Percentiles rank a stretch among this genome's conserved stretches.
These are phyloP conservation scores for Monosporascus sp. DNA, from an alignment of 2,329 filamentous ascomycete species.

Conservation along the genomic window DNA sequence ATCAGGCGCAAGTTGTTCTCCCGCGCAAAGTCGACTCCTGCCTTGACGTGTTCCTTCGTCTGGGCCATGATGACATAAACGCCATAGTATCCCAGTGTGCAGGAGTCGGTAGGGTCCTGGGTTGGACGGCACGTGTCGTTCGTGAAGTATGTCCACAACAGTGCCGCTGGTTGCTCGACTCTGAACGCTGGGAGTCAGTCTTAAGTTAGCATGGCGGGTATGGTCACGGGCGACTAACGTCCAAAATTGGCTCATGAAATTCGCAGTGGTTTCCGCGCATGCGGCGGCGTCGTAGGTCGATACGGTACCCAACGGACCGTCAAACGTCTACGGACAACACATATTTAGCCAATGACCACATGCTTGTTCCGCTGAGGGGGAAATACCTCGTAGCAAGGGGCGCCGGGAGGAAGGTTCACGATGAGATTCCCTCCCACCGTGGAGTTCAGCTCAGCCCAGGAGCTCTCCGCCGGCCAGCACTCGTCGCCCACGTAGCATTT, in stretches of 20 bases:
- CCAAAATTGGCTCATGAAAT: constrained; percentile 31
- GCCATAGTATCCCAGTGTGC: constrained; percentile 35
- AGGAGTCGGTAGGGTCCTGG: constrained; percentile 25
- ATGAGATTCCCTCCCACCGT: constrained; percentile 31
- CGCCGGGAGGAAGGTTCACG: constrained; percentile 25
- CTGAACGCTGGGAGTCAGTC: constrained; percentile 10
- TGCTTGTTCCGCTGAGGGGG: neutral
- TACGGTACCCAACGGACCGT: constrained; percentile 31
- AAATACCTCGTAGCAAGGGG: constrained; percentile 29
- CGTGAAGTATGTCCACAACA: constrained; percentile 38
- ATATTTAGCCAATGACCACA: constrained; percentile 1
- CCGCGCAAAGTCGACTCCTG: constrained; percentile 35
- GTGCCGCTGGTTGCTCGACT: constrained; percentile 24
- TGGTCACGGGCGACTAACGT: constrained; percentile 26
- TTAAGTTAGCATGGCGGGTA: neutral
- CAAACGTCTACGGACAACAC: constrained; percentile 20
- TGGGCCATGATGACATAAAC: constrained; percentile 29
- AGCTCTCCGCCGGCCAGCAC: constrained; percentile 24
- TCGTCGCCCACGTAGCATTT: constrained; percentile 27
- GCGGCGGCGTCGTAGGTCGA: constrained; percentile 31
- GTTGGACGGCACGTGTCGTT: constrained; percentile 37
- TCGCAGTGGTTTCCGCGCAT: constrained; percentile 26
- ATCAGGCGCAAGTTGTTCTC: constrained; percentile 46
- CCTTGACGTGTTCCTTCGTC: constrained; percentile 22
- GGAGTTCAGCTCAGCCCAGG: constrained; percentile 28